phyloP scores from a whole-genome alignment of 1,284 basidiomycete species.

The Sporisorium exsertum region DNA sequence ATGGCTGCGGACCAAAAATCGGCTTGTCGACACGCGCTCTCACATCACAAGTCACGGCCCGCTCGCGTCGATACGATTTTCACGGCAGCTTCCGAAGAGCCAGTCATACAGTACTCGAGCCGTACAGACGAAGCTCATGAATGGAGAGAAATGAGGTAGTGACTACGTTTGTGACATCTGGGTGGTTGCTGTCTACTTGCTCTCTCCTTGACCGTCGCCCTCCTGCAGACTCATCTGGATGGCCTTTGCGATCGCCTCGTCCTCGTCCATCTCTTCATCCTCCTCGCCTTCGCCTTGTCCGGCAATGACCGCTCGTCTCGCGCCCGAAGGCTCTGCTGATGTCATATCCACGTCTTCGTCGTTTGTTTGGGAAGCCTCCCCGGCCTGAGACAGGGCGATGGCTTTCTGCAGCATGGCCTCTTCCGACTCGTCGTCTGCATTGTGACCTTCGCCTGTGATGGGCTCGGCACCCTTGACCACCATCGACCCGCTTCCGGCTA shows the following conservation, averaged over 20 bases:
- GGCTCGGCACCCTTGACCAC: conserved; percentile 59
- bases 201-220: conserved; percentile 35
- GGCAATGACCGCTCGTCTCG: conserved; percentile 49
- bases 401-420: conserved; percentile 64
- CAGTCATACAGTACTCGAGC: neutral
- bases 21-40: neutral
- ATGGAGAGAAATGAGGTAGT: neutral
- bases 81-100: neutral
- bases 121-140: neutral
- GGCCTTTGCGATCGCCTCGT: conserved; percentile 68
- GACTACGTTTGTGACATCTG: neutral
- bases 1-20: neutral
- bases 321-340: conserved; percentile 36
- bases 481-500: conserved; percentile 60
- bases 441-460: conserved; percentile 58
- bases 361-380: conserved; percentile 21
- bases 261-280: conserved; percentile 68
- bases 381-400: conserved; percentile 55
- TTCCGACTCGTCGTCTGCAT: conserved; percentile 58
- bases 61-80: neutral
- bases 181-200: conserved; percentile 17
- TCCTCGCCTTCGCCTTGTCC: conserved; percentile 59
- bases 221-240: conserved; percentile 68
- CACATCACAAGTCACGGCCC: neutral
- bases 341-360: conserved; percentile 63